These are phyloP conservation scores for Miscanthus lutarioriparius DNA, from an alignment of 176 grass and related monocot genomes.

Conservation along the genomic window DNA sequence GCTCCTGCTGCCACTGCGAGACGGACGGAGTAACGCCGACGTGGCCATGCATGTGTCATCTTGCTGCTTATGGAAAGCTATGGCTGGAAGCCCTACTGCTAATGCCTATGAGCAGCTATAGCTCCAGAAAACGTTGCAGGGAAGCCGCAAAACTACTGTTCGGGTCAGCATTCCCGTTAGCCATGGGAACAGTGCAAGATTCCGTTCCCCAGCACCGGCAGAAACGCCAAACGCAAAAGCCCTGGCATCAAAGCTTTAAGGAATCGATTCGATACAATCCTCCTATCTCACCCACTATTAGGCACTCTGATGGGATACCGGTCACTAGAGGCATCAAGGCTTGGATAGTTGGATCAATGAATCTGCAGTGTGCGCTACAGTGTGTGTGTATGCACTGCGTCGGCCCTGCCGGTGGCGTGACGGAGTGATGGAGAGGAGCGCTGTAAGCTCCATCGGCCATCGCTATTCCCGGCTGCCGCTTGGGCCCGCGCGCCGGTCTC, in stretches of 20 bases:
- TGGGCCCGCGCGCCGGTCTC: neutral
- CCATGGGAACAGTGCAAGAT: neutral
- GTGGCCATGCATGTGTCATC: neutral
- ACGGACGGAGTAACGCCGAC: neutral
- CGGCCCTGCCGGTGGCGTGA: too few species aligned
- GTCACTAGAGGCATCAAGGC: neutral
- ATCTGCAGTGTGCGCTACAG: neutral
- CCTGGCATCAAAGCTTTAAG: neutral
- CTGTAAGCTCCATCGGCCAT: too few species aligned
- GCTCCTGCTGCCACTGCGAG: neutral
- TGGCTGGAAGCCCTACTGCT: neutral
- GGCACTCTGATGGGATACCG: neutral
- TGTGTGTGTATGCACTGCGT: neutral
- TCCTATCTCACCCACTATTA: neutral
- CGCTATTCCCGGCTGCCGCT: neutral
- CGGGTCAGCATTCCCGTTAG: neutral
- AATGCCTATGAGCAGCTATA: neutral
- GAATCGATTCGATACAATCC: too few species aligned
- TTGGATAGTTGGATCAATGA: neutral
- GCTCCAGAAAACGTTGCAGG: neutral
- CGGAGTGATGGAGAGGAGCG: too few species aligned
- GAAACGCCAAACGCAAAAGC: neutral
- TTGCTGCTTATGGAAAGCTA: conserved; percentile 50
- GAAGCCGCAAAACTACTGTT: neutral
- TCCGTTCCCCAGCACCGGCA: neutral